Evolutionary conservation across 2,329 filamentous ascomycete species (phyloP).

Genomic region (Fusarium liriodendri): DNA sequence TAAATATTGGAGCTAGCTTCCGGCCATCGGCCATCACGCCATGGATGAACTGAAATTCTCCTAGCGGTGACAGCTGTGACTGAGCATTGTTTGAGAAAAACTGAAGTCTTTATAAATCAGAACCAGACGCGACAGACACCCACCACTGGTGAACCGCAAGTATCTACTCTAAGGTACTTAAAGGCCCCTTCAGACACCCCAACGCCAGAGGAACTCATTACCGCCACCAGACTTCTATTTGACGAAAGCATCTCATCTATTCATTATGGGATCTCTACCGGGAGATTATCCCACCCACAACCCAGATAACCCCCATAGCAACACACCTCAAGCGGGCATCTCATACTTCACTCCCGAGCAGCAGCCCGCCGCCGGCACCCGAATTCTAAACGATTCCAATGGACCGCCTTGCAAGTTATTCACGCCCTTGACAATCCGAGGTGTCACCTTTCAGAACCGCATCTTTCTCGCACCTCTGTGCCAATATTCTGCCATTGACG

Average conservation of each 20-base stretch:
- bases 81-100: not conserved
- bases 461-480: not conserved
- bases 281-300: not conserved
- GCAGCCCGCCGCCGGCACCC: slow-evolving; percentile 54
- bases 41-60: not conserved
- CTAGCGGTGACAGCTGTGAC: not conserved
- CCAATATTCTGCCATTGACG: not conserved
- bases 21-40: not conserved
- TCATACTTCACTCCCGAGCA: slow-evolving; percentile 61
- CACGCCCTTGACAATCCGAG: not conserved
- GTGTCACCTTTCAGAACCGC: not conserved
- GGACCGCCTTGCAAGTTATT: not conserved
- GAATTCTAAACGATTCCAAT: not conserved
- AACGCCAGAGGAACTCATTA: not conserved
- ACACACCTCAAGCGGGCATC: slow-evolving; percentile 25
- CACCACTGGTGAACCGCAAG: too few species aligned
- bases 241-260: not conserved
- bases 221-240: too few species aligned
- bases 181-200: not conserved
- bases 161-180: not conserved
- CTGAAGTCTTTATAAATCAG: not conserved
- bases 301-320: not conserved
- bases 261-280: not conserved
- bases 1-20: not conserved
- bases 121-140: not conserved